These are phyloP conservation scores for Chlorella sp. DNA, from an alignment of 139 green algal species.

Conservation along the genomic window DNA sequence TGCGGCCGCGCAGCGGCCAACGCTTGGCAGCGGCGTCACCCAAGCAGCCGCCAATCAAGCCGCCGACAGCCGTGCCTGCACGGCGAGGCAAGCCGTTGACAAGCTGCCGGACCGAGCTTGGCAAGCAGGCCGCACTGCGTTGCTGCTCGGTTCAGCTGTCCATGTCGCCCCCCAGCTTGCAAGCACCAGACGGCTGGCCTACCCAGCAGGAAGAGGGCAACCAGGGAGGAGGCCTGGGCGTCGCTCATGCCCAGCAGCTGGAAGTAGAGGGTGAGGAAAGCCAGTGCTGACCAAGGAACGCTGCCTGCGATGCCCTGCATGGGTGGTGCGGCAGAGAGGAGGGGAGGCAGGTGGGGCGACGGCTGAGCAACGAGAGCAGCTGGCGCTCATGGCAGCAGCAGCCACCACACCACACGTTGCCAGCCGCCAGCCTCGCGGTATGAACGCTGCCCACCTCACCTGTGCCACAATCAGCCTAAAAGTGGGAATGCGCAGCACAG, in stretches of 20 bases:
- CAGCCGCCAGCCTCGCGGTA: too few relatives aligned
- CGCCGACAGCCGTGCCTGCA: constrained; percentile 56
- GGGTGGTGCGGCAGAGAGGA: constrained; percentile 4
- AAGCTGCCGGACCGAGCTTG: too few relatives aligned
- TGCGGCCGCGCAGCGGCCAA: constrained; percentile 64
- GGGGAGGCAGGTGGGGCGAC: too few relatives aligned
- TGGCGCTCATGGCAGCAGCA: too few relatives aligned
- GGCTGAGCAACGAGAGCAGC: too few relatives aligned
- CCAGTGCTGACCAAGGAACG: constrained; percentile 63
- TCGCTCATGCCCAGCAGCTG: constrained; percentile 72
- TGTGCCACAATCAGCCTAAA: constrained; percentile 57
- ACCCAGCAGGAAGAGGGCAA: constrained; percentile 53
- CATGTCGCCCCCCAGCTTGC: background rate
- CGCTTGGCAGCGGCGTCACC: constrained; percentile 63
- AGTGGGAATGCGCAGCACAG: constrained; percentile 55
- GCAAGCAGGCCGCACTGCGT: too few relatives aligned
- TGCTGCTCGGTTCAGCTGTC: background rate
- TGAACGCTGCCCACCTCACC: background rate
- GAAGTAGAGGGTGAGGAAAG: constrained; percentile 71
- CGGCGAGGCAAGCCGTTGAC: too few relatives aligned
- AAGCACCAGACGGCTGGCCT: background rate
- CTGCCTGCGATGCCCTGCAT: constrained; percentile 62
- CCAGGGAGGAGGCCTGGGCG: constrained; percentile 30
- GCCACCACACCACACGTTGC: too few relatives aligned
- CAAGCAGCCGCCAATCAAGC: constrained; percentile 70